A percentile compares a stretch with the other conserved stretches of the same genome.
These are phyloP conservation scores for Stipa capillata DNA, from an alignment of 176 grass and related monocot species.

Conservation along the genomic window DNA sequence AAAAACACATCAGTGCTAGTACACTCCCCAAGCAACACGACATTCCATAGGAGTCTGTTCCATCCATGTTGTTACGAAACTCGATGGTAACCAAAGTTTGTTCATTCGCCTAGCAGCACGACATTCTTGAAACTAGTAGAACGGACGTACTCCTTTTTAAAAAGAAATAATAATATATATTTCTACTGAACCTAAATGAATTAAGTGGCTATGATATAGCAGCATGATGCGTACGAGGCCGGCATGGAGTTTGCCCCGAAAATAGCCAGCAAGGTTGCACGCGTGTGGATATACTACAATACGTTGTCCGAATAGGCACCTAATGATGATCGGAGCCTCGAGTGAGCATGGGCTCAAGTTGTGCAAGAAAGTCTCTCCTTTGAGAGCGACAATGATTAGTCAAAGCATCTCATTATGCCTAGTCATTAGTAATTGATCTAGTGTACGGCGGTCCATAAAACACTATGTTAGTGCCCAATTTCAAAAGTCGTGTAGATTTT, in stretches of 20 bases:
- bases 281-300: constrained; percentile 11
- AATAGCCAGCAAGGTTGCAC: not conserved
- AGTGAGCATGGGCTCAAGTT: not conserved
- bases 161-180: not conserved
- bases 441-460: no score
- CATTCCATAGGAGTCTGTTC: no score
- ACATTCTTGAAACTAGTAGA: no score
- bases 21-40: no score
- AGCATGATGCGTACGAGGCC: not conserved
- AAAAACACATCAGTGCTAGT: no score
- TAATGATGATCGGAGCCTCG: not conserved
- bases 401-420: no score
- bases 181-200: not conserved
- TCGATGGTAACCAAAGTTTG: not conserved
- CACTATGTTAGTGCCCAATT: no score
- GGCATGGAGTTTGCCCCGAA: constrained; percentile 8
- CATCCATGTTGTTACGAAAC: no score
- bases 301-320: not conserved
- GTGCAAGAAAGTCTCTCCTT: not conserved
- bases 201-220: not conserved
- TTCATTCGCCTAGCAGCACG: no score
- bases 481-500: no score
- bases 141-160: not conserved
- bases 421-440: no score
- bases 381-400: not conserved